These are phyloP conservation scores for Fraxinus cuspidata DNA, from an alignment of 257 asterid genomes.

Conservation along the genomic window DNA sequence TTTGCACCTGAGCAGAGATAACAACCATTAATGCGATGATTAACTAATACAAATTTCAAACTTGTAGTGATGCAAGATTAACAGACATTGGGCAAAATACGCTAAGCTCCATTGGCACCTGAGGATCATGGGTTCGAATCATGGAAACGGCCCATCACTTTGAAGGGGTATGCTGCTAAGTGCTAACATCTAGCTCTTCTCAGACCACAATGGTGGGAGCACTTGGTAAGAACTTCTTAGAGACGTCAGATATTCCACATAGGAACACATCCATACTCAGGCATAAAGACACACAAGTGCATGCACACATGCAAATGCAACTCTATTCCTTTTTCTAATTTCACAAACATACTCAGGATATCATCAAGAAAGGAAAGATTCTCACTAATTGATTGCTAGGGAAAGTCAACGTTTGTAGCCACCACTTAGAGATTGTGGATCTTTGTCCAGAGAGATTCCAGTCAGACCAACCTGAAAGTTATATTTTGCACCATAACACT, in stretches of 20 bases:
- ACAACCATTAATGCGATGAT: conserved; percentile 26
- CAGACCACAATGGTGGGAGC: conserved; percentile 14
- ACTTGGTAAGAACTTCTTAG: conserved; percentile 8
- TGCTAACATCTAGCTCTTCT: conserved; percentile 21
- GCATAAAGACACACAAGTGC: conserved; percentile 13
- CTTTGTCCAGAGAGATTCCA: conserved; percentile 71
- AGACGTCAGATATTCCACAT: conserved; percentile 4
- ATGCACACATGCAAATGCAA: conserved; percentile 21
- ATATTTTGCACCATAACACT: conserved; percentile 18
- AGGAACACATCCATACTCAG: not conserved
- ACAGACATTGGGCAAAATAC: conserved; percentile 8
- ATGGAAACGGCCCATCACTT: conserved; percentile 13
- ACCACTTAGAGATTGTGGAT: conserved; percentile 90
- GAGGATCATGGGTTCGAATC: conserved; percentile 8
- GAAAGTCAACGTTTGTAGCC: conserved; percentile 98
- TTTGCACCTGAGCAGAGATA: conserved; percentile 68
- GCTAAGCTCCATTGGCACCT: conserved; percentile 22
- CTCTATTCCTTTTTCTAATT: conserved; percentile 19
- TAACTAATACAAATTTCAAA: conserved; percentile 16
- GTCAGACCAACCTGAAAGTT: conserved; percentile 66
- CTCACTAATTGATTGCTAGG: conserved; percentile 82
- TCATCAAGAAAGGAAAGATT: conserved; percentile 26
- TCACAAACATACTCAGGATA: conserved; percentile 14
- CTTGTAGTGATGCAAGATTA: not conserved
- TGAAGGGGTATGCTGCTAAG: conserved; percentile 14